These are phyloP conservation scores for Aspergillus tamarii DNA, from an alignment of 2,329 filamentous ascomycete genomes.

Conservation along the genomic window DNA sequence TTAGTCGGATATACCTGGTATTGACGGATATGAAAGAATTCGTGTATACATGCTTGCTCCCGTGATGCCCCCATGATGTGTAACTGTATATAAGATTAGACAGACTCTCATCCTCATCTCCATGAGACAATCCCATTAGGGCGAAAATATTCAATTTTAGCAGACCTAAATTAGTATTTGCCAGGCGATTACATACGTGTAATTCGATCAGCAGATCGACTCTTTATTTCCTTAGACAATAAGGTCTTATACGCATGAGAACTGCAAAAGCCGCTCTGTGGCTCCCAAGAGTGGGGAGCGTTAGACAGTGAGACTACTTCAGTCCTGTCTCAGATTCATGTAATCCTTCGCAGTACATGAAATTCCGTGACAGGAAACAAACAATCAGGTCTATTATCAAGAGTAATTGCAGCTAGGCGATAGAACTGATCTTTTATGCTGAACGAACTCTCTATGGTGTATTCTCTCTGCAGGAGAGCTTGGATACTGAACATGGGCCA, in stretches of 20 bases:
- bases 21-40: background rate
- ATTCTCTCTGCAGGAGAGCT: background rate
- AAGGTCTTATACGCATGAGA: no score
- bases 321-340: background rate
- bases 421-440: accelerated
- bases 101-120: no score
- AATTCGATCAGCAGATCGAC: no score
- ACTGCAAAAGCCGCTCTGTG: background rate
- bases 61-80: no score
- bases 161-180: no score
- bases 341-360: background rate
- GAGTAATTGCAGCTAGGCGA: background rate
- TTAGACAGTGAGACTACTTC: background rate
- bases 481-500: background rate
- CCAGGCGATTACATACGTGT: no score
- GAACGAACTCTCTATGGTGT: background rate
- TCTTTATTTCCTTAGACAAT: no score
- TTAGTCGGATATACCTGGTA: background rate
- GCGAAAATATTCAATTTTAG: no score
- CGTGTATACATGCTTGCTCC: background rate
- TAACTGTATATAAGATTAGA: no score
- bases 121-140: no score
- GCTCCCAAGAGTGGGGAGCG: no score
- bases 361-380: background rate
- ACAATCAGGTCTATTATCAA: background rate